Evolutionary conservation across 2,329 filamentous ascomycete genomes (phyloP).

Genomic region (Colletotrichum costaricense): DNA sequence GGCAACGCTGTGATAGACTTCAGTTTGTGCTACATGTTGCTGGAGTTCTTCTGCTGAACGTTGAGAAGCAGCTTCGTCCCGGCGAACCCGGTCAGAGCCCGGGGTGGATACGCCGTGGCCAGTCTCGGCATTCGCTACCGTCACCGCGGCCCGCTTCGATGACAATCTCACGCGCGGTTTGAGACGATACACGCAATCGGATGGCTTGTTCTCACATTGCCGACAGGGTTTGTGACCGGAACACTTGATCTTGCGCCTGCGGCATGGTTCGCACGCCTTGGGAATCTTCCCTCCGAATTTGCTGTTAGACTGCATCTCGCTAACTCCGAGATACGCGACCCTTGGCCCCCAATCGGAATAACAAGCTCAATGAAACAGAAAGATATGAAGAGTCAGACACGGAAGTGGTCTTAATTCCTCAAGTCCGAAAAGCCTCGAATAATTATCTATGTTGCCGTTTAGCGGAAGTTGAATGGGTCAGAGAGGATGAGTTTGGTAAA

Average conservation of each 20-base stretch:
- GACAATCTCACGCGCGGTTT: slow-evolving; percentile 32
- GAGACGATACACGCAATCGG: slow-evolving; percentile 35
- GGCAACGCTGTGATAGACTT: slow-evolving; percentile 39
- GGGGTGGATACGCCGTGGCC: not conserved
- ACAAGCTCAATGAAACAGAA: not conserved
- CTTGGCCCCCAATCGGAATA: not conserved
- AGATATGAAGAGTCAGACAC: not conserved
- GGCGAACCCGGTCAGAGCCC: not conserved
- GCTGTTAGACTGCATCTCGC: slow-evolving; percentile 16
- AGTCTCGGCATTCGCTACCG: slow-evolving; percentile 46
- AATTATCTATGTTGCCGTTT: not conserved
- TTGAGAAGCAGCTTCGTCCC: slow-evolving; percentile 5
- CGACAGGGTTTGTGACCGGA: slow-evolving; percentile 36
- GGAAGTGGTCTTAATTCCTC: slow-evolving; percentile 15
- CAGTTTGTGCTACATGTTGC: slow-evolving; percentile 48
- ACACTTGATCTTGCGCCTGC: slow-evolving; percentile 38
- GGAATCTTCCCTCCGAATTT: slow-evolving; percentile 35
- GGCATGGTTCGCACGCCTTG: slow-evolving; percentile 39
- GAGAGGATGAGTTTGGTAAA: not conserved
- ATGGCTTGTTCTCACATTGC: slow-evolving; percentile 34
- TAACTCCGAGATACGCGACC: slow-evolving; percentile 9
- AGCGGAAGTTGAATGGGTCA: not conserved
- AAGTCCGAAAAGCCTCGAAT: slow-evolving; percentile 15
- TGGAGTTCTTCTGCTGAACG: slow-evolving; percentile 30
- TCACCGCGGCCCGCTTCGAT: slow-evolving; percentile 50